phyloP scores from a whole-genome alignment of 148 eudicot species.

The Oxyria digyna region DNA sequence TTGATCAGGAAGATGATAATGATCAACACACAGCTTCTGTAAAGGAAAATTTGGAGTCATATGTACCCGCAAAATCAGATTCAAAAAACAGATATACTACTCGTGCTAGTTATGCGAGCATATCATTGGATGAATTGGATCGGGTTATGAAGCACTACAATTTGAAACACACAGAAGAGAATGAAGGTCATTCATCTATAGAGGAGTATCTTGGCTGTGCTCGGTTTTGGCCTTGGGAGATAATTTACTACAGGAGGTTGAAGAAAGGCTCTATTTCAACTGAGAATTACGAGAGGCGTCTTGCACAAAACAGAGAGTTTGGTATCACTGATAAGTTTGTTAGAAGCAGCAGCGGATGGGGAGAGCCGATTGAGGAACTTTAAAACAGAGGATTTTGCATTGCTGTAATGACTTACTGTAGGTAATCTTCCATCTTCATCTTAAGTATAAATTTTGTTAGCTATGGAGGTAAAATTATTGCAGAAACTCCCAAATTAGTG shows the following conservation, averaged over 20 bases:
- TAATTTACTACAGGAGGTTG: slow-evolving; percentile 42
- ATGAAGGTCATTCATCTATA: slow-evolving; percentile 16
- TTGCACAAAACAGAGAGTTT: slow-evolving; percentile 39
- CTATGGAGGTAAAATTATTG: not conserved
- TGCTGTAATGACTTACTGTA: not conserved
- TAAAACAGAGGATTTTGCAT: not conserved
- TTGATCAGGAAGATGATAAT: slow-evolving; percentile 1
- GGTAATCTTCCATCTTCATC: not conserved
- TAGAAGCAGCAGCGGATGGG: slow-evolving; percentile 61
- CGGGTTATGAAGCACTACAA: slow-evolving; percentile 37
- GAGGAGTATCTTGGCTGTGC: slow-evolving; percentile 45
- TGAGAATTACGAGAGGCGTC: slow-evolving; percentile 40
- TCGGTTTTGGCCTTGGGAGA: slow-evolving; percentile 52
- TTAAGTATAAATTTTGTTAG: not conserved
- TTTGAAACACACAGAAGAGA: slow-evolving; percentile 20
- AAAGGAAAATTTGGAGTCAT: not conserved
- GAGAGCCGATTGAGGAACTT: slow-evolving; percentile 20
- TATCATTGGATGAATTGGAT: slow-evolving; percentile 29
- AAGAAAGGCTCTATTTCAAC: slow-evolving; percentile 38
- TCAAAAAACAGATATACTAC: slow-evolving; percentile 10
- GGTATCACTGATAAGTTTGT: slow-evolving; percentile 43
- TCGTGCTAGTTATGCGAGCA: slow-evolving; percentile 11
- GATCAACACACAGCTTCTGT: not conserved
- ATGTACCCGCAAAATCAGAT: slow-evolving; percentile 8
- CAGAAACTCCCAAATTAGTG: not conserved